Percentiles rank a stretch among this genome's conserved stretches.
phyloP scores from a whole-genome alignment of 164 flowering plant species.

The Annona squamosa region DNA sequence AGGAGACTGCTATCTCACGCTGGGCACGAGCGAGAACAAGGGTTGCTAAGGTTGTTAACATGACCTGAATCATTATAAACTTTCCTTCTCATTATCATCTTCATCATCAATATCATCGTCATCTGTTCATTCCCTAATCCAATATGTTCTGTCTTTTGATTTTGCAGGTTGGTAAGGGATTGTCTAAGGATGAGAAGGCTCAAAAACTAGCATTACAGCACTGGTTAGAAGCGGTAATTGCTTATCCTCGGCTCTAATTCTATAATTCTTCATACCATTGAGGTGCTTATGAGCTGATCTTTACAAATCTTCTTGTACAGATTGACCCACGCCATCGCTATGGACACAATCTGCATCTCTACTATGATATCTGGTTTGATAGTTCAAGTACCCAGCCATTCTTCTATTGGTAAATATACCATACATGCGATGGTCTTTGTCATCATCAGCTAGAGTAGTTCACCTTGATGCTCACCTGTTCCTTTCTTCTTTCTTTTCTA shows the following conservation, averaged over 20 bases:
- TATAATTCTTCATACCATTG: not conserved
- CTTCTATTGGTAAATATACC: conserved; percentile 54
- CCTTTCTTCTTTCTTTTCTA: not conserved
- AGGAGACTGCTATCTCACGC: conserved; percentile 46
- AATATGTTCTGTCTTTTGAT: not conserved
- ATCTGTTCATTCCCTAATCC: not conserved
- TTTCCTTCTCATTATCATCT: not conserved
- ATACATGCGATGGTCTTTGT: not conserved
- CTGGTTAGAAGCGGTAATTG: conserved; percentile 87
- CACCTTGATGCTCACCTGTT: not conserved
- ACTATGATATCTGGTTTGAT: conserved; percentile 52
- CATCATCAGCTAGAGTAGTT: not conserved
- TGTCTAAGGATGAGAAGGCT: conserved; percentile 72
- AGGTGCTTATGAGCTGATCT: too few relatives aligned
- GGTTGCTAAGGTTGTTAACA: conserved; percentile 48
- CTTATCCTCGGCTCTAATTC: not conserved
- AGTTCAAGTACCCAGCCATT: conserved; percentile 61
- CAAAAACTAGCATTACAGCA: conserved; percentile 59
- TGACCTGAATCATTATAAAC: not conserved
- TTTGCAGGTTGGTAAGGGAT: conserved; percentile 66
- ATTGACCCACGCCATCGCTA: conserved; percentile 75
- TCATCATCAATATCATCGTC: not conserved
- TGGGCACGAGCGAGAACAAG: conserved; percentile 54
- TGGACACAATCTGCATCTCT: conserved; percentile 59
- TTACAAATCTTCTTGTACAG: conserved; percentile 16